These are phyloP conservation scores for Bondarzewia mesenterica DNA, from an alignment of 1,284 basidiomycete genomes.

Conservation along the genomic window DNA sequence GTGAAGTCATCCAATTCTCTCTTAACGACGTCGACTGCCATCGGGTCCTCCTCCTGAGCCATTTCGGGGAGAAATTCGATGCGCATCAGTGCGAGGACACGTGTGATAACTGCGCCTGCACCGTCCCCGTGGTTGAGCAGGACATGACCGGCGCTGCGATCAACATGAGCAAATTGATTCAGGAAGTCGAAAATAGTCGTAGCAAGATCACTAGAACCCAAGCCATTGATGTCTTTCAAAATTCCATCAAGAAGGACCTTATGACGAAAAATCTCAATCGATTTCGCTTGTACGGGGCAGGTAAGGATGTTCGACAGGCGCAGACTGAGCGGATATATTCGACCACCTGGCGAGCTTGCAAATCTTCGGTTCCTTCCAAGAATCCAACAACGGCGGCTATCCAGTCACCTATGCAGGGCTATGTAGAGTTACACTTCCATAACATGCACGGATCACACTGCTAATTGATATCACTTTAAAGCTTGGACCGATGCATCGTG, in stretches of 20 bases:
- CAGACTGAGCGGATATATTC: slow-evolving; percentile 58
- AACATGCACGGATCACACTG: background rate
- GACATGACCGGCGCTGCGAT: slow-evolving; percentile 52
- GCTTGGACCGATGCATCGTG: slow-evolving; percentile 5
- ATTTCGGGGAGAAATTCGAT: slow-evolving; percentile 47
- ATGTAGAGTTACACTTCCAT: background rate
- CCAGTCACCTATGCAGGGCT: slow-evolving; percentile 9
- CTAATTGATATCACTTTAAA: background rate
- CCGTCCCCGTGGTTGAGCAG: slow-evolving; percentile 29
- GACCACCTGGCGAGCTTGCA: slow-evolving; percentile 43
- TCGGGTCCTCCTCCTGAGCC: slow-evolving; percentile 74
- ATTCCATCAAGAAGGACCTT: slow-evolving; percentile 45
- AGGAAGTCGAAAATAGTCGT: slow-evolving; percentile 19
- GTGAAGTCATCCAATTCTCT: slow-evolving; percentile 69
- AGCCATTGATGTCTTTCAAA: slow-evolving; percentile 54
- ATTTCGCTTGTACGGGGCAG: slow-evolving; percentile 45
- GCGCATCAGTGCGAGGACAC: slow-evolving; percentile 42
- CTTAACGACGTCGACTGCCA: slow-evolving; percentile 82
- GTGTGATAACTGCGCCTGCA: slow-evolving; percentile 71
- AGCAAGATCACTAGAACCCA: slow-evolving; percentile 36
- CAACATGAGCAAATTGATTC: slow-evolving; percentile 43
- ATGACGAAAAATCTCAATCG: slow-evolving; percentile 40
- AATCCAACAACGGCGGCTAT: background rate
- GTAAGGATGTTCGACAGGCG: slow-evolving; percentile 37
- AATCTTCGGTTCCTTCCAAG: slow-evolving; percentile 19